A percentile compares a stretch with the other conserved stretches of the same genome.
These are phyloP conservation scores for Vanrija sp. DNA, from an alignment of 1,284 basidiomycete species.

Conservation along the genomic window DNA sequence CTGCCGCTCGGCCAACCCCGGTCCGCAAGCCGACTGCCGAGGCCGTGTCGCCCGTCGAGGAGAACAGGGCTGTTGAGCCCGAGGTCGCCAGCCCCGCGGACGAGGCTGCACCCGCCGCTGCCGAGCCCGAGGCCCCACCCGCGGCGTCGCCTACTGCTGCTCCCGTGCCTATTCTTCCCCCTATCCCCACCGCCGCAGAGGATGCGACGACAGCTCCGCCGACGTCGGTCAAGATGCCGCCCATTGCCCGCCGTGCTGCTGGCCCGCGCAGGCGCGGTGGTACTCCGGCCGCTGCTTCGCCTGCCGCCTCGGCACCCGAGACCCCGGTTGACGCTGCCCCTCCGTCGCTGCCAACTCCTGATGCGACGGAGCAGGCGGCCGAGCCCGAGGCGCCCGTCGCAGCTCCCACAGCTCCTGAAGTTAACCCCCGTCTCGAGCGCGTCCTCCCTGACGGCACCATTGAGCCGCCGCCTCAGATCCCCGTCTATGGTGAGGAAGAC, in stretches of 20 bases:
- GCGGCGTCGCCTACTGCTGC: constrained; percentile 1
- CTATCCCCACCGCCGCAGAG: neutral
- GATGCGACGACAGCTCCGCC: constrained; percentile 11
- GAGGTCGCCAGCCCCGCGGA: neutral
- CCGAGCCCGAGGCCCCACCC: neutral
- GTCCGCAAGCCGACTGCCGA: constrained; percentile 22
- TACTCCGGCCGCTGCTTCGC: constrained; percentile 6
- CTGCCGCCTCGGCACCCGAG: neutral
- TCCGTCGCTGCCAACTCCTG: neutral
- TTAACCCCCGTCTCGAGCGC: constrained; percentile 9
- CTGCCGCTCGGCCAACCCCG: constrained; percentile 8
- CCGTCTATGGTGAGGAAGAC: constrained; percentile 35
- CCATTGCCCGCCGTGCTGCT: constrained; percentile 40
- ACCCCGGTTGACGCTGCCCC: neutral
- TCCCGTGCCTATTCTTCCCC: too few relatives aligned
- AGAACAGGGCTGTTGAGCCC: constrained; percentile 1
- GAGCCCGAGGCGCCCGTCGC: neutral
- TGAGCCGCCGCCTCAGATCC: constrained; percentile 39
- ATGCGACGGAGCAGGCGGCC: neutral
- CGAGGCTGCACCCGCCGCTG: neutral
- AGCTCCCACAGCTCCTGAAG: constrained; percentile 2
- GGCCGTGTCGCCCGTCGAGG: neutral
- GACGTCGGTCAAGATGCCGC: constrained; percentile 37
- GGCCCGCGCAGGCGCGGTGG: constrained; percentile 31
- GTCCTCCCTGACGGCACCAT: constrained; percentile 24